Evolutionary conservation across 2,329 filamentous ascomycete species (phyloP).

Genomic region (Aureobasidium musti): DNA sequence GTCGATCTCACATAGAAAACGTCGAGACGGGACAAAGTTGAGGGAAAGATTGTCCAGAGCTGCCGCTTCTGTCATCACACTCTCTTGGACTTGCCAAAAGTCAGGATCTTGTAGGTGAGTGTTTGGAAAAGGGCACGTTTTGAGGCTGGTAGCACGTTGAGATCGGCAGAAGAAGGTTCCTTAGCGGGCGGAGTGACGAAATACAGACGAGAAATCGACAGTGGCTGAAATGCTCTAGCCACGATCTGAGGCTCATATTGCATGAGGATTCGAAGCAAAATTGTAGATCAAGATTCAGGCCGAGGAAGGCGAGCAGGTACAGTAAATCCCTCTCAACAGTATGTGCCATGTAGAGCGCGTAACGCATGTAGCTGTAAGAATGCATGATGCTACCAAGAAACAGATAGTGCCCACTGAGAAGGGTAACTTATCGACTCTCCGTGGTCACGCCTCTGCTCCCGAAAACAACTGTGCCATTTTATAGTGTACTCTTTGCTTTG

Average conservation of each 20-base stretch:
- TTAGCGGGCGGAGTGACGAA: slow-evolving; percentile 26
- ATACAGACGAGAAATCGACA: neutral
- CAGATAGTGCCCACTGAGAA: no score
- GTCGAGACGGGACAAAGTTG: neutral
- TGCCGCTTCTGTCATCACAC: slow-evolving; percentile 19
- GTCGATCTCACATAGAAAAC: neutral
- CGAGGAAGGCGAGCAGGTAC: neutral
- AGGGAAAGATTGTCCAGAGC: neutral
- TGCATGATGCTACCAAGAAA: no score
- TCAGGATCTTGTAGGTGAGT: no score
- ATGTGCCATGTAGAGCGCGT: no score
- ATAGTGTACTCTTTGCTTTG: no score
- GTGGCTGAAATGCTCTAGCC: slow-evolving; percentile 16
- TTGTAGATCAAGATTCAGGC: neutral
- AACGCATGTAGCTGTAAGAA: no score
- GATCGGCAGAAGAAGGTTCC: slow-evolving; percentile 19
- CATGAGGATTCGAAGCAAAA: neutral
- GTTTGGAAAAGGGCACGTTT: neutral
- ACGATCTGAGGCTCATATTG: slow-evolving; percentile 7
- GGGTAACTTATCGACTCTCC: no score
- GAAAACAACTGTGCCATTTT: no score
- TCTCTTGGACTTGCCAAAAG: slow-evolving; percentile 17
- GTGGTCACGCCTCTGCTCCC: neutral
- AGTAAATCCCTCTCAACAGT: neutral
- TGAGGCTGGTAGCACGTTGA: slow-evolving; percentile 11